These are phyloP conservation scores for Telopea speciosissima DNA, from an alignment of 177 flowering plant genomes.

Conservation along the genomic window DNA sequence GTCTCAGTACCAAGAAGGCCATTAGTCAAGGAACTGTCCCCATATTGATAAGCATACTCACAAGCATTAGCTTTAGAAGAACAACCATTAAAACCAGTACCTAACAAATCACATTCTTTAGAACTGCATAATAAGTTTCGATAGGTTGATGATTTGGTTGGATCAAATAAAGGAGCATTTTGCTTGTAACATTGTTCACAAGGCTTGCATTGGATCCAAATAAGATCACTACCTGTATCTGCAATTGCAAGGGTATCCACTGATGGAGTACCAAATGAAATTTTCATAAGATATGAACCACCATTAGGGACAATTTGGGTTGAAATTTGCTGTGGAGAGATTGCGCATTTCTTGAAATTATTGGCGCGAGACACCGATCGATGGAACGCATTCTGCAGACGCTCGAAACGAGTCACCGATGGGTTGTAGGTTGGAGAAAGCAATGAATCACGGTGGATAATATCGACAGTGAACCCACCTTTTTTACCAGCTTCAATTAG, in stretches of 20 bases:
- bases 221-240: constrained; percentile 35
- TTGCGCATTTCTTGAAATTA: not conserved
- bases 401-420: not conserved
- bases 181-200: constrained; percentile 23
- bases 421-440: constrained; percentile 19
- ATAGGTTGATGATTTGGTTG: constrained; percentile 20
- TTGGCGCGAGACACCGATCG: constrained; percentile 18
- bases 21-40: constrained; percentile 20
- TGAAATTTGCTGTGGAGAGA: not conserved
- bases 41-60: constrained; percentile 21
- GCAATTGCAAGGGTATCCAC: constrained; percentile 7
- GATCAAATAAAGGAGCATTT: constrained; percentile 24
- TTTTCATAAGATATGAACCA: constrained; percentile 28
- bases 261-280: constrained; percentile 31
- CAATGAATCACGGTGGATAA: constrained; percentile 29
- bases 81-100: not conserved
- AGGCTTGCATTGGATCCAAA: constrained; percentile 33
- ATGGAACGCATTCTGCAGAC: constrained; percentile 1
- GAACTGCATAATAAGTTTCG: constrained; percentile 15
- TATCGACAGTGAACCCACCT: constrained; percentile 20
- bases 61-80: not conserved
- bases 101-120: constrained; percentile 5
- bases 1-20: constrained; percentile 32
- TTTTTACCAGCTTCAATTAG: constrained; percentile 8
- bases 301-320: not conserved